These are phyloP conservation scores for Metschnikowia baotianmanensis DNA, from an alignment of 805 yeast species.

Conservation along the genomic window DNA sequence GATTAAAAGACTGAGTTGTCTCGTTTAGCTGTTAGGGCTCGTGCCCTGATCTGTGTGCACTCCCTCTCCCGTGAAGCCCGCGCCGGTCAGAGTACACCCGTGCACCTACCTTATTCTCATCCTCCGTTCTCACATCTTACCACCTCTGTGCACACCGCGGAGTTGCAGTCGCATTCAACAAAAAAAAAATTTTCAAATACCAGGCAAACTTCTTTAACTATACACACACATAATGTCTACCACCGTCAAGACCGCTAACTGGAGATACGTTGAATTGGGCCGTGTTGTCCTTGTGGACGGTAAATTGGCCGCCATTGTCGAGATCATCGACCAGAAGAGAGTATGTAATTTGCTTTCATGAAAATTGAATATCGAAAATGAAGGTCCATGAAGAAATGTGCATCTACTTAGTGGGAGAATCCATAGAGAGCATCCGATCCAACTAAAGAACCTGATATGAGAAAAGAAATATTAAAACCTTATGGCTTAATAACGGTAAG, in stretches of 20 bases:
- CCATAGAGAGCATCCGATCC: too few species aligned
- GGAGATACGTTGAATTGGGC: conserved; percentile 99
- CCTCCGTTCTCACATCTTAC: neutral
- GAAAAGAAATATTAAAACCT: too few species aligned
- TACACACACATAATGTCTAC: conserved; percentile 29
- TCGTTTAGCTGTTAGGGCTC: conserved; percentile 15
- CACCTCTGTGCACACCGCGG: conserved; percentile 13
- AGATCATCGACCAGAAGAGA: conserved; percentile 98
- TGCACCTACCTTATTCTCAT: conserved; percentile 1
- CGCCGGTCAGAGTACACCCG: conserved; percentile 6
- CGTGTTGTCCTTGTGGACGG: conserved; percentile 89
- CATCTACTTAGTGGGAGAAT: too few species aligned
- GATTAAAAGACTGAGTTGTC: too few species aligned
- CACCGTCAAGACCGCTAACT: conserved; percentile 92
- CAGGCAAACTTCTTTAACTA: conserved; percentile 12
- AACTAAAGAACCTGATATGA: too few species aligned
- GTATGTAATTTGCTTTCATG: conserved; percentile 49
- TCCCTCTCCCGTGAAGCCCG: neutral
- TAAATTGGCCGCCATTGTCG: conserved; percentile 96
- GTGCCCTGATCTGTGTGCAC: conserved; percentile 14
- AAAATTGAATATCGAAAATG: too few species aligned
- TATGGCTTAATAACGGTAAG: too few species aligned
- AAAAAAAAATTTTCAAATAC: conserved; percentile 18
- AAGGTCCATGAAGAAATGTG: too few species aligned
- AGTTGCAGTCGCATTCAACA: conserved; percentile 15